Evolutionary conservation across 2,329 filamentous ascomycete species (phyloP).

Genomic region (Pseudohalonectria lignicola): DNA sequence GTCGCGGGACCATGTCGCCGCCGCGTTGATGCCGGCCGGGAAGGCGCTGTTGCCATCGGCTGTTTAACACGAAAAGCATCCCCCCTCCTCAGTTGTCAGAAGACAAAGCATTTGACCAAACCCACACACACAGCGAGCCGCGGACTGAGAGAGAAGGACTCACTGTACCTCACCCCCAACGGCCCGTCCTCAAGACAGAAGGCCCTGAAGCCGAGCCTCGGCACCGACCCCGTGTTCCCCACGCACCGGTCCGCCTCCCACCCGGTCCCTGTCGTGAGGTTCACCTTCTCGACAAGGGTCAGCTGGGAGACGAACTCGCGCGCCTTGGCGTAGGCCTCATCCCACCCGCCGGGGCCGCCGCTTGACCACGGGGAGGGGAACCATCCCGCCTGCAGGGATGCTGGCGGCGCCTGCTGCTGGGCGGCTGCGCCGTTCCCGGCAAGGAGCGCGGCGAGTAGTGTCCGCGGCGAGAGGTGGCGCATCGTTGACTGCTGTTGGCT

Average conservation of each 20-base stretch:
- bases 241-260: constrained; percentile 28
- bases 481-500: too few species aligned
- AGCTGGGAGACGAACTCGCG: constrained; percentile 55
- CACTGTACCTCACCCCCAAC: constrained; percentile 49
- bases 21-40: constrained; percentile 59
- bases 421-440: too few species aligned
- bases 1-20: constrained; percentile 59
- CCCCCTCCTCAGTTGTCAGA: too few species aligned
- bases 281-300: constrained; percentile 64
- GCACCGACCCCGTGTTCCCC: constrained; percentile 31
- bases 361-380: neutral
- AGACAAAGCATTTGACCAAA: too few species aligned
- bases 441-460: too few species aligned
- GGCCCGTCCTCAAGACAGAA: constrained; percentile 65
- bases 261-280: constrained; percentile 62
- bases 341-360: constrained; percentile 31
- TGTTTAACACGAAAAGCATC: too few species aligned
- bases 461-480: too few species aligned
- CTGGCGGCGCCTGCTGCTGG: too few species aligned
- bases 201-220: constrained; percentile 42
- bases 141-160: neutral
- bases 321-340: constrained; percentile 52
- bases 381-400: neutral
- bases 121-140: too few species aligned
- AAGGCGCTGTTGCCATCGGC: constrained; percentile 59